Conservation (phyloP, 2,329 filamentous ascomycete genomes). For the Xylaria sp. region DNA sequence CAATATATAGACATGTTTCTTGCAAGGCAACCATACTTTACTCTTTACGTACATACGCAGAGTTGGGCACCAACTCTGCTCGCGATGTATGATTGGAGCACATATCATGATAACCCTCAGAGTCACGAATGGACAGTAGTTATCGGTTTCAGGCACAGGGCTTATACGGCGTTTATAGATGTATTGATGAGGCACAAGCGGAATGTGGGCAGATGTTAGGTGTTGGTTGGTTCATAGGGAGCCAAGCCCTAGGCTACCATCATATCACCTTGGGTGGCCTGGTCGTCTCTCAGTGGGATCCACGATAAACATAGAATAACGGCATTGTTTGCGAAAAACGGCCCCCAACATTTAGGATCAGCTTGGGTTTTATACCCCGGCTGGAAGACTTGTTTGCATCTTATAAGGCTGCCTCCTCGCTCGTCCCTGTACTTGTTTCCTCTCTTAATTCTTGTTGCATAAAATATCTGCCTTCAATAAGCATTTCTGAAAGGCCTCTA, state of each 20-base stretch:
- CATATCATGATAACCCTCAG: background rate
- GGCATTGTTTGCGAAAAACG: background rate
- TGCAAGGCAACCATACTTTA: background rate
- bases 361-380: background rate
- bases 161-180: background rate
- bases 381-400: background rate
- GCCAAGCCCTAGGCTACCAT: background rate
- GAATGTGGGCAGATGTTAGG: background rate
- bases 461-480: background rate
- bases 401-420: slow-evolving; percentile 10
- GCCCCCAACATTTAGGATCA: slow-evolving; percentile 7
- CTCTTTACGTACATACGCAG: background rate
- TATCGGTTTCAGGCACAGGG: background rate
- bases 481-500: background rate
- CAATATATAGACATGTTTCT: background rate
- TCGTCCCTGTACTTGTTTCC: background rate
- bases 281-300: background rate
- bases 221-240: background rate
- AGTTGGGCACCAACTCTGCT: background rate
- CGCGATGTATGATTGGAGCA: background rate
- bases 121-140: background rate
- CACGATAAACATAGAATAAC: background rate
- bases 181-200: background rate
- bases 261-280: background rate
- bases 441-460: background rate